Conservation (phyloP, 1,284 basidiomycete genomes). For the Phenoliferia sp. region DNA sequence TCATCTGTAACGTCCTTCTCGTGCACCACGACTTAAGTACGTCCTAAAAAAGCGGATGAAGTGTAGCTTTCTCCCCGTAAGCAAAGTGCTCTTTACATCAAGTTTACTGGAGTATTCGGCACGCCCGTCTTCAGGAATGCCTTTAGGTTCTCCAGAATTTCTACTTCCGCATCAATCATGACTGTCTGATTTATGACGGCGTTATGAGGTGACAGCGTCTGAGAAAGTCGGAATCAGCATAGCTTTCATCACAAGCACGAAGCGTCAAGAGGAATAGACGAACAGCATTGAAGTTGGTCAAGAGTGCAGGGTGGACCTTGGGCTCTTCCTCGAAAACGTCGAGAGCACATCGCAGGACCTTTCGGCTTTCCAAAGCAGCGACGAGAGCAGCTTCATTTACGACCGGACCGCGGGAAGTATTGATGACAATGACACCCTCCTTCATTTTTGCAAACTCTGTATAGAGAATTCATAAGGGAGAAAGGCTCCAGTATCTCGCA, state of each 20-base stretch:
- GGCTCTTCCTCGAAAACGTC: conserved; percentile 10
- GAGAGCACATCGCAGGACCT: conserved; percentile 2
- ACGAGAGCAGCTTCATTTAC: conserved; percentile 83
- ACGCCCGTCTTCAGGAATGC: not conserved
- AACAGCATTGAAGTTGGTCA: conserved; percentile 67
- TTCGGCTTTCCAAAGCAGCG: conserved; percentile 69
- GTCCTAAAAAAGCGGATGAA: no score
- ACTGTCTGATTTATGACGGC: conserved; percentile 37
- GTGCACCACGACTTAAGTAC: no score
- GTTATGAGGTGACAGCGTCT: conserved; percentile 78
- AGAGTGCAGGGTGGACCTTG: conserved; percentile 63
- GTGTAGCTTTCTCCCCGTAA: no score
- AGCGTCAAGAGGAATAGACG: not conserved
- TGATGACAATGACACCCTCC: conserved; percentile 73
- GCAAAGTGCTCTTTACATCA: no score
- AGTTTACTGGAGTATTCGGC: not conserved
- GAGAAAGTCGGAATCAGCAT: not conserved
- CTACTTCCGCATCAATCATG: not conserved
- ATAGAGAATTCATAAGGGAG: conserved; percentile 40
- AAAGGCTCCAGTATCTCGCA: conserved; percentile 50
- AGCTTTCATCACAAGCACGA: not conserved
- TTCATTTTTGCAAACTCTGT: conserved; percentile 74
- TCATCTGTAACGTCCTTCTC: no score
- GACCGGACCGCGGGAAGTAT: conserved; percentile 83
- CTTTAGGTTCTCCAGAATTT: not conserved